A percentile compares a stretch with the other conserved stretches of the same genome.
phyloP scores from a whole-genome alignment of 495 filamentous ascomycete species.

The Penicillium mononematosum region DNA sequence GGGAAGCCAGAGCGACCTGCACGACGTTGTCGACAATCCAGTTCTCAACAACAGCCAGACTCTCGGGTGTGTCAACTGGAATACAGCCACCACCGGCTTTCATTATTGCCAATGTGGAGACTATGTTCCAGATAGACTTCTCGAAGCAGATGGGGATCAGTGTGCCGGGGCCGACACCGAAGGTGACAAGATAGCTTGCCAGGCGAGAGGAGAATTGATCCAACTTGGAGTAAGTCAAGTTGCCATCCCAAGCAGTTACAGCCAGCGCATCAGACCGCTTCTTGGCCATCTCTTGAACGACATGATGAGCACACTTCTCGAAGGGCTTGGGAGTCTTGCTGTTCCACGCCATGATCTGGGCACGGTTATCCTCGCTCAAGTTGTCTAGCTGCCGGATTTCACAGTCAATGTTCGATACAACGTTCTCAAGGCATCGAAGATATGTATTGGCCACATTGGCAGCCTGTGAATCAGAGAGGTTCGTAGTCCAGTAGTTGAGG shows the following conservation, averaged over 20 bases:
- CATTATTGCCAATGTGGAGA: constrained; percentile 43
- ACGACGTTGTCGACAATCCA: constrained; percentile 41
- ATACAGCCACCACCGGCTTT: constrained; percentile 48
- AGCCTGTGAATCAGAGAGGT: constrained; percentile 49
- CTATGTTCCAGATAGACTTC: constrained; percentile 42
- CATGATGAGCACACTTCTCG: constrained; percentile 44
- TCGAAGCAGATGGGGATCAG: constrained; percentile 41
- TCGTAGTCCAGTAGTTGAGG: constrained; percentile 58
- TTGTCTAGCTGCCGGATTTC: constrained; percentile 38
- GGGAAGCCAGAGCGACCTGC: constrained; percentile 46
- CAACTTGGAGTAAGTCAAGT: constrained; percentile 50
- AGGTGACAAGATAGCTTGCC: constrained; percentile 40
- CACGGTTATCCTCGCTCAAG: constrained; percentile 38
- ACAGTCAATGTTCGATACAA: constrained; percentile 33
- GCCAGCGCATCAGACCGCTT: constrained; percentile 39
- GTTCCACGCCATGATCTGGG: constrained; percentile 48
- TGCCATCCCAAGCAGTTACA: constrained; percentile 50
- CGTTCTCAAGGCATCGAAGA: constrained; percentile 43
- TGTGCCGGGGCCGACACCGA: constrained; percentile 41
- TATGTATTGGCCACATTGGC: constrained; percentile 51
- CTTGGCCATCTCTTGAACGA: constrained; percentile 40
- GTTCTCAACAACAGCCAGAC: constrained; percentile 30
- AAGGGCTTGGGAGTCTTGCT: constrained; percentile 33
- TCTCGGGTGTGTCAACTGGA: constrained; percentile 31
- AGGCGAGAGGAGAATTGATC: constrained; percentile 46